Evolutionary conservation across 805 yeast species (phyloP).

Genomic region (Candida boleticola): DNA sequence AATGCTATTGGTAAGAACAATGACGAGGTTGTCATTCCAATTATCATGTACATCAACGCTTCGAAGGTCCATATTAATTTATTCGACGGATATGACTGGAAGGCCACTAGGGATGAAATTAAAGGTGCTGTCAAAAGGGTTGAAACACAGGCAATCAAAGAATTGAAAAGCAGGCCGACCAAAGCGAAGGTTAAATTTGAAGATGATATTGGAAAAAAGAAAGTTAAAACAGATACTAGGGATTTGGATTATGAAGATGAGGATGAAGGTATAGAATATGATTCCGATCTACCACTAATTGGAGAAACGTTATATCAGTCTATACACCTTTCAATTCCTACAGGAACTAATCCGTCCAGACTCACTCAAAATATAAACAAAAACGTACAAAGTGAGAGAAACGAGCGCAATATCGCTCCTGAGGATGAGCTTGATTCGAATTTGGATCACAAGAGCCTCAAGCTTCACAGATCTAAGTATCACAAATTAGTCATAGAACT

Average conservation of each 20-base stretch:
- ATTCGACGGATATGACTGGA: constrained; percentile 94
- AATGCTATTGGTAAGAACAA: neutral
- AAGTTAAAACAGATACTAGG: too few species aligned
- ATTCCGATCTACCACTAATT: constrained; percentile 19
- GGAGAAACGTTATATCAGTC: constrained; percentile 77
- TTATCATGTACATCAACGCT: constrained; percentile 31
- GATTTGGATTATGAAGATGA: constrained; percentile 10
- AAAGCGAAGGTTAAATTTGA: constrained; percentile 8
- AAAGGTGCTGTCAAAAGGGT: constrained; percentile 62
- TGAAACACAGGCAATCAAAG: constrained; percentile 47
- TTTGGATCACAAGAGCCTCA: constrained; percentile 38
- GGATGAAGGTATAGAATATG: neutral
- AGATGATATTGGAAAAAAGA: too few species aligned
- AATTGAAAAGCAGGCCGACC: constrained; percentile 14
- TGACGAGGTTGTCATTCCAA: constrained; percentile 15
- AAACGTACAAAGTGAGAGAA: constrained; percentile 24
- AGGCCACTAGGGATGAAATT: constrained; percentile 66
- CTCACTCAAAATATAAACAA: constrained; percentile 56
- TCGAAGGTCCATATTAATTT: constrained; percentile 47
- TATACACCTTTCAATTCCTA: constrained; percentile 63
- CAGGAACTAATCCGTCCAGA: constrained; percentile 41
- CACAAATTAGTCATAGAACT: constrained; percentile 61
- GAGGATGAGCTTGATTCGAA: constrained; percentile 4
- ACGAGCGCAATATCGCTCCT: constrained; percentile 6
- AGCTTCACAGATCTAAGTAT: constrained; percentile 59